A percentile compares a stretch with the other conserved stretches of the same genome.
Conservation (phyloP, 139 green algal genomes). For the Asterochloris erici region DNA sequence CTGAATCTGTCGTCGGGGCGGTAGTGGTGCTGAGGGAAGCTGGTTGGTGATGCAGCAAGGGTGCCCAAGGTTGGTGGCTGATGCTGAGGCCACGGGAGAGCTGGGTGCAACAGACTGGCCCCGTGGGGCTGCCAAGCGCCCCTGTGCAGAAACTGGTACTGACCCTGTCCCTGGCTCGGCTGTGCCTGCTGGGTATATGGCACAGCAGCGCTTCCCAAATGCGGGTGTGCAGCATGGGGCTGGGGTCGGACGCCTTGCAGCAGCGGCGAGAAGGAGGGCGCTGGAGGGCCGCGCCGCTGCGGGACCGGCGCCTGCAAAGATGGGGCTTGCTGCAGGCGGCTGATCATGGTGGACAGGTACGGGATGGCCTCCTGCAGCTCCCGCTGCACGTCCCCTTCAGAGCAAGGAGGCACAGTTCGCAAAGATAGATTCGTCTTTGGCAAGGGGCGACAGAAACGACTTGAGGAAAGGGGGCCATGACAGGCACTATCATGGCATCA, state of each 20-base stretch:
- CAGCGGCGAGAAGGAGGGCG: background rate
- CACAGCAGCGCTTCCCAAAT: background rate
- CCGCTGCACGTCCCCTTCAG: background rate
- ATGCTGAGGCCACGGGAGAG: background rate
- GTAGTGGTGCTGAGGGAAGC: background rate
- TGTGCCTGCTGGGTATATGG: background rate
- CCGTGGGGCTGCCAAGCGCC: background rate
- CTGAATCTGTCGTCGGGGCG: background rate
- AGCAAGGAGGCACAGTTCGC: background rate
- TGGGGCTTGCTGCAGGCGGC: background rate
- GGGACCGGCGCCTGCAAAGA: background rate
- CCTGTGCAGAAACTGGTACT: too few relatives aligned
- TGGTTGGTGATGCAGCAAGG: background rate
- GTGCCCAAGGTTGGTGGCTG: background rate
- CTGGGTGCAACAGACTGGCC: background rate
- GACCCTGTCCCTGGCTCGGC: background rate
- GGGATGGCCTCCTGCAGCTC: slow-evolving; percentile 1
- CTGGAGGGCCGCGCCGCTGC: too few relatives aligned
- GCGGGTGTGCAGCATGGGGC: background rate
- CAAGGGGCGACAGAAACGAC: too few relatives aligned
- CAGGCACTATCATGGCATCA: too few relatives aligned
- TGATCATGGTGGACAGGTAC: background rate
- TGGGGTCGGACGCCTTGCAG: background rate
- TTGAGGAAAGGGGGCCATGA: too few relatives aligned
- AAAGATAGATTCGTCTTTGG: background rate